Percentiles rank a stretch among this genome's conserved stretches.
phyloP scores from a whole-genome alignment of 805 yeast species.

The Zygosaccharomyces lentus region DNA sequence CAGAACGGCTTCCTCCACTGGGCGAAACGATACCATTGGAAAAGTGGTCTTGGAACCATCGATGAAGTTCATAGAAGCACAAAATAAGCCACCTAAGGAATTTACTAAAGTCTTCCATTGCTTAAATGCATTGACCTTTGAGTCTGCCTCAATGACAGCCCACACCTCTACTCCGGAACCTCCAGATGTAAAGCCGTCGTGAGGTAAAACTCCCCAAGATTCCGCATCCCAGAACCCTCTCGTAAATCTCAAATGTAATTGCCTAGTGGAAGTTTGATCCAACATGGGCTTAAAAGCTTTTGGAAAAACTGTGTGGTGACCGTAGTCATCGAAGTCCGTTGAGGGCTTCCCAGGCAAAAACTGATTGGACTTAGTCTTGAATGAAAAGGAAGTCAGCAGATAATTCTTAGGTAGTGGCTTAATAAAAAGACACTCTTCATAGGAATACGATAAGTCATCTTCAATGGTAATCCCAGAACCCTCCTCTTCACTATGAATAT shows the following conservation, averaged over 20 bases:
- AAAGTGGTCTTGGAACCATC: constrained; percentile 73
- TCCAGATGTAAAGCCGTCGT: constrained; percentile 67
- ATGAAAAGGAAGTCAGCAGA: constrained; percentile 65
- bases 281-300: constrained; percentile 74
- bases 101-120: constrained; percentile 73
- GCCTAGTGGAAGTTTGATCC: constrained; percentile 59
- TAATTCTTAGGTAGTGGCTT: constrained; percentile 72
- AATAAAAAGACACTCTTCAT: constrained; percentile 56
- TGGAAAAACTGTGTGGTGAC: constrained; percentile 71
- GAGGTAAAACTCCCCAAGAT: constrained; percentile 79
- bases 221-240: constrained; percentile 96
- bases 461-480: not conserved
- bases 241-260: constrained; percentile 78
- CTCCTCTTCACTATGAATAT: not conserved
- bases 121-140: constrained; percentile 49
- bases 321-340: constrained; percentile 22
- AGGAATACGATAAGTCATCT: constrained; percentile 39
- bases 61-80: constrained; percentile 90
- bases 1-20: constrained; percentile 16
- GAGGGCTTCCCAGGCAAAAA: constrained; percentile 28
- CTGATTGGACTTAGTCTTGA: constrained; percentile 55
- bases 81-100: constrained; percentile 82
- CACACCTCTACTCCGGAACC: constrained; percentile 95
- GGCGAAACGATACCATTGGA: constrained; percentile 44
- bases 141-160: constrained; percentile 71